Evolutionary conservation across 2,329 filamentous ascomycete species (phyloP).

Genomic region (Pseudocercospora vitis): DNA sequence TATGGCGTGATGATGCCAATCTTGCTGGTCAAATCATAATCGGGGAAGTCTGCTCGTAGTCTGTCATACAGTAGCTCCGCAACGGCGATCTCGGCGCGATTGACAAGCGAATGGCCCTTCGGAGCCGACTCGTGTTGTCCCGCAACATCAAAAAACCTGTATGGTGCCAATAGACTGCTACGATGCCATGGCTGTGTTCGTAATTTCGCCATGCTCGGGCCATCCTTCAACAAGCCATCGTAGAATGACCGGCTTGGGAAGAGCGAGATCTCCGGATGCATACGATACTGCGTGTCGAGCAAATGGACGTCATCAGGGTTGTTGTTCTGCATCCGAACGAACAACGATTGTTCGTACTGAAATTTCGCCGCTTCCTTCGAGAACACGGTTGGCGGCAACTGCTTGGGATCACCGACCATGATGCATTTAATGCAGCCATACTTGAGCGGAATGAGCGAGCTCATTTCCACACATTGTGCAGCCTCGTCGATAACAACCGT

Average conservation of each 20-base stretch:
- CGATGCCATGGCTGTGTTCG: slow-evolving; percentile 83
- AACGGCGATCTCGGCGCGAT: slow-evolving; percentile 80
- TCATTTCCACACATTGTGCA: slow-evolving; percentile 95
- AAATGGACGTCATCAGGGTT: slow-evolving; percentile 85
- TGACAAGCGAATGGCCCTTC: slow-evolving; percentile 86
- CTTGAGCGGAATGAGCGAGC: slow-evolving; percentile 92
- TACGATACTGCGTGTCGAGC: slow-evolving; percentile 96
- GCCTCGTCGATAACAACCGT: slow-evolving; percentile 98
- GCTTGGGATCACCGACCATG: slow-evolving; percentile 95
- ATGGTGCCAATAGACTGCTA: slow-evolving; percentile 78
- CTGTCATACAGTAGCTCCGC: slow-evolving; percentile 82
- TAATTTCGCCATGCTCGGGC: slow-evolving; percentile 69
- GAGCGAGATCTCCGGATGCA: slow-evolving; percentile 93
- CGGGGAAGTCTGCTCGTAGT: slow-evolving; percentile 68
- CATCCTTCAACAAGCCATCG: slow-evolving; percentile 81
- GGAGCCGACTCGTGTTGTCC: slow-evolving; percentile 80
- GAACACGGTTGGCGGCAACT: slow-evolving; percentile 91
- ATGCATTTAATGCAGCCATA: slow-evolving; percentile 97
- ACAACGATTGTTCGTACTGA: slow-evolving; percentile 96
- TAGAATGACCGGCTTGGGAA: slow-evolving; percentile 95
- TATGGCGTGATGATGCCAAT: slow-evolving; percentile 98
- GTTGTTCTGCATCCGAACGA: slow-evolving; percentile 96
- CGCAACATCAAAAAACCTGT: slow-evolving; percentile 94
- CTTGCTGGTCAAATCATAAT: slow-evolving; percentile 60
- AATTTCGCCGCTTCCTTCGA: slow-evolving; percentile 89